These are phyloP conservation scores for Alternaria tenuissima DNA, from an alignment of 2,329 filamentous ascomycete species.

Conservation along the genomic window DNA sequence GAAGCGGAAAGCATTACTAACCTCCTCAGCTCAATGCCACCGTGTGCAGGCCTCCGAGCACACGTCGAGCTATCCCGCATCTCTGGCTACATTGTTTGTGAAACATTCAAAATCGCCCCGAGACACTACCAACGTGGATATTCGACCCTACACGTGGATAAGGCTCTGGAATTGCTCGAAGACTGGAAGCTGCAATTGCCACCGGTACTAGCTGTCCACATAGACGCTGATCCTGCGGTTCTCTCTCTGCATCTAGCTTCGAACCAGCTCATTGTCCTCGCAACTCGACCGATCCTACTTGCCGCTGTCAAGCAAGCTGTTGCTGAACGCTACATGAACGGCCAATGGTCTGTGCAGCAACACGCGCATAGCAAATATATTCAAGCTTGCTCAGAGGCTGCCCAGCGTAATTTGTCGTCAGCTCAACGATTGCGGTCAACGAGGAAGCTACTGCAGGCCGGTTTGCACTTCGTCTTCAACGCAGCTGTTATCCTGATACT, in stretches of 20 bases:
- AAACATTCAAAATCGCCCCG: conserved; percentile 35
- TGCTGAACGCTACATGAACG: conserved; percentile 26
- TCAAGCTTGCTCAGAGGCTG: conserved; percentile 28
- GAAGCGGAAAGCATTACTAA: conserved; percentile 9
- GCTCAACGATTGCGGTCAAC: conserved; percentile 22
- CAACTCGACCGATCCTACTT: conserved; percentile 36
- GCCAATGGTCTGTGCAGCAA: conserved; percentile 19
- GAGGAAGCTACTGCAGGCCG: conserved; percentile 31
- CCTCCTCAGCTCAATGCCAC: conserved; percentile 27
- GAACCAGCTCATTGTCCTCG: conserved; percentile 36
- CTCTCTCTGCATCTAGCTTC: conserved; percentile 35
- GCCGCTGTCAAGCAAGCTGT: conserved; percentile 35
- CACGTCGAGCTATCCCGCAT: conserved; percentile 35
- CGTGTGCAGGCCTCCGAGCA: conserved; percentile 33
- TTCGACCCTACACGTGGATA: conserved; percentile 23
- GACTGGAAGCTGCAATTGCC: conserved; percentile 33
- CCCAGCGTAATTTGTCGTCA: conserved; percentile 29
- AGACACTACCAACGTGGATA: conserved; percentile 15
- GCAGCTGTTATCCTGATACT: conserved; percentile 37
- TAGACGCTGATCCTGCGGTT: conserved; percentile 29
- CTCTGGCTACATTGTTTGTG: conserved; percentile 37
- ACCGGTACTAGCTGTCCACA: conserved; percentile 16
- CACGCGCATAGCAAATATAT: conserved; percentile 22
- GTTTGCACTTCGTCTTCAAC: conserved; percentile 41
- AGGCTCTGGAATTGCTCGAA: conserved; percentile 30